Conservation (phyloP, 192 early-diverging fungal species). For the Coemansia sp. region DNA sequence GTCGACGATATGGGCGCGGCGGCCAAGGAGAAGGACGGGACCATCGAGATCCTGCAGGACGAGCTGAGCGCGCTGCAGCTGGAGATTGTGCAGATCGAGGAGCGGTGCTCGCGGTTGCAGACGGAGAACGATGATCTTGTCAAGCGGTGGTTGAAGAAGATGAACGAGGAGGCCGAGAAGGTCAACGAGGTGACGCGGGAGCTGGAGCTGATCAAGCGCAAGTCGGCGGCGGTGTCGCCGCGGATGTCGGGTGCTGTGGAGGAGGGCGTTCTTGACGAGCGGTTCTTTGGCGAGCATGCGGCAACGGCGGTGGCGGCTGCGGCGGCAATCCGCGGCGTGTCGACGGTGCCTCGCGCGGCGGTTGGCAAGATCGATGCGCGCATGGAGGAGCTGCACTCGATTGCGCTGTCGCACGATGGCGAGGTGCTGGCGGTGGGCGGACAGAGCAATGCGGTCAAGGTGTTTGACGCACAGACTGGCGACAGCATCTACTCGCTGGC, state of each 20-base stretch:
- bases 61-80: conserved; percentile 89
- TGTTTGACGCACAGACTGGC: conserved; percentile 78
- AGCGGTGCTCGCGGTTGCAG: conserved; percentile 66
- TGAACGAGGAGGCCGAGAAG: conserved; percentile 84
- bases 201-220: conserved; percentile 71
- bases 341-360: conserved; percentile 36
- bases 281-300: conserved; percentile 29
- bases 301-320: conserved; percentile 15
- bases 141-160: conserved; percentile 89
- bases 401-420: conserved; percentile 70
- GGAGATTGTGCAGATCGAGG: conserved; percentile 80
- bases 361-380: conserved; percentile 49
- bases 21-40: conserved; percentile 86
- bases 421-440: conserved; percentile 76
- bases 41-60: conserved; percentile 92
- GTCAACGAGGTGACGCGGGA: conserved; percentile 93
- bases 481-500: conserved; percentile 61
- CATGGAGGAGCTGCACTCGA: conserved; percentile 77
- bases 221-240: conserved; percentile 40
- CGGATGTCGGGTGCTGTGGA: conserved; percentile 11
- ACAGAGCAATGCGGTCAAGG: conserved; percentile 76
- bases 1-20: conserved; percentile 41
- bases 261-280: conserved; percentile 25
- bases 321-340: conserved; percentile 25
- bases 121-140: conserved; percentile 85